phyloP scores from a whole-genome alignment of 129 eudicot genomes.

The carrot (Daucus carota) region DNA sequence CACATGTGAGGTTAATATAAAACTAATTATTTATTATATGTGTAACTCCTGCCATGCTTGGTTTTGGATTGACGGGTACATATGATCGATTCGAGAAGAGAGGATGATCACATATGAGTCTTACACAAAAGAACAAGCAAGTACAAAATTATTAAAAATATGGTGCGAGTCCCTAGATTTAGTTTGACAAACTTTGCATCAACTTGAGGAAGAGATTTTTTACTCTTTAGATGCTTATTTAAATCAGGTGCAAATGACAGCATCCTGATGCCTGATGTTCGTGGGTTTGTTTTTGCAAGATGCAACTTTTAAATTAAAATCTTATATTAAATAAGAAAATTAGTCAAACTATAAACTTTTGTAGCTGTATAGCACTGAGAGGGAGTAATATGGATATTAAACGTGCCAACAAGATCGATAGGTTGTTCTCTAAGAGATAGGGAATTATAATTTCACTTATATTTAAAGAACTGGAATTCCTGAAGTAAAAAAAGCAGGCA shows the following conservation, averaged over 20 bases:
- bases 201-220: not conserved
- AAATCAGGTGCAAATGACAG: not conserved
- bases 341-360: not conserved
- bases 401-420: not conserved
- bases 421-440: not conserved
- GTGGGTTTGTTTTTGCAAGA: not conserved
- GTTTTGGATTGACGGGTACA: not conserved
- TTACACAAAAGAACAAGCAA: not conserved
- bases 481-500: conserved; percentile 37
- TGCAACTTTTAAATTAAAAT: not conserved
- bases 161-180: not conserved
- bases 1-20: not conserved
- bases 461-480: conserved; percentile 93
- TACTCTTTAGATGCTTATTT: not conserved
- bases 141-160: not conserved
- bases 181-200: not conserved
- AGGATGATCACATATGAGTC: not conserved
- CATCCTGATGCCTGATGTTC: not conserved
- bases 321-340: not conserved
- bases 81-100: not conserved
- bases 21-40: not conserved
- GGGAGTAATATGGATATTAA: not conserved
- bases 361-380: not conserved
- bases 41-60: not conserved
- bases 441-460: conserved; percentile 45